phyloP scores from a whole-genome alignment of 2,329 filamentous ascomycete species.

The Aspergillus flavus region DNA sequence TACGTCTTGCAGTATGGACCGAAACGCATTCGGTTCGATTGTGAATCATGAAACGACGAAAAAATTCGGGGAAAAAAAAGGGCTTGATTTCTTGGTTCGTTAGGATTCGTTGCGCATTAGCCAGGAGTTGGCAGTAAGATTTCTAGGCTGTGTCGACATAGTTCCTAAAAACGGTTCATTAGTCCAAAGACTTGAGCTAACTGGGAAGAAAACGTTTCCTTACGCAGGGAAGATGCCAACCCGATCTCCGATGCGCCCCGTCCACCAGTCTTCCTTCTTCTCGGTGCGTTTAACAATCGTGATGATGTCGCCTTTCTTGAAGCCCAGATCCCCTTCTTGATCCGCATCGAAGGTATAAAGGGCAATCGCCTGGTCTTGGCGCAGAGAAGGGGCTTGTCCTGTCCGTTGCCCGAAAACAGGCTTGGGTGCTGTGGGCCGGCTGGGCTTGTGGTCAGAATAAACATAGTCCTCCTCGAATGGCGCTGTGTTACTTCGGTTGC shows the following conservation, averaged over 20 bases:
- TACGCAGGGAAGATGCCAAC: slow-evolving; percentile 92
- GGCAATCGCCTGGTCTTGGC: slow-evolving; percentile 80
- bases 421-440: slow-evolving; percentile 83
- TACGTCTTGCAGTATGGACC: not conserved
- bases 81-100: slow-evolving; percentile 17
- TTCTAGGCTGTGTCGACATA: slow-evolving; percentile 39
- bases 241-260: slow-evolving; percentile 79
- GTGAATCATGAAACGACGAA: slow-evolving; percentile 1
- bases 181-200: slow-evolving; percentile 9
- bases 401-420: slow-evolving; percentile 69
- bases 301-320: slow-evolving; percentile 97
- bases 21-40: not conserved
- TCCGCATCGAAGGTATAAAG: slow-evolving; percentile 94
- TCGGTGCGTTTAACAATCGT: slow-evolving; percentile 94
- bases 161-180: slow-evolving; percentile 30
- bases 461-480: slow-evolving; percentile 52
- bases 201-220: slow-evolving; percentile 18
- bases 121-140: slow-evolving; percentile 14
- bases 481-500: slow-evolving; percentile 41
- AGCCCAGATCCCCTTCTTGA: slow-evolving; percentile 86
- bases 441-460: slow-evolving; percentile 66
- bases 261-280: slow-evolving; percentile 97
- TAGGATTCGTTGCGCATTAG: slow-evolving; percentile 28
- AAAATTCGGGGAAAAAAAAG: not conserved
- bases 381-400: slow-evolving; percentile 41